phyloP scores from a whole-genome alignment of 169 alveolate species.

The Plasmodium chabaudi region DNA sequence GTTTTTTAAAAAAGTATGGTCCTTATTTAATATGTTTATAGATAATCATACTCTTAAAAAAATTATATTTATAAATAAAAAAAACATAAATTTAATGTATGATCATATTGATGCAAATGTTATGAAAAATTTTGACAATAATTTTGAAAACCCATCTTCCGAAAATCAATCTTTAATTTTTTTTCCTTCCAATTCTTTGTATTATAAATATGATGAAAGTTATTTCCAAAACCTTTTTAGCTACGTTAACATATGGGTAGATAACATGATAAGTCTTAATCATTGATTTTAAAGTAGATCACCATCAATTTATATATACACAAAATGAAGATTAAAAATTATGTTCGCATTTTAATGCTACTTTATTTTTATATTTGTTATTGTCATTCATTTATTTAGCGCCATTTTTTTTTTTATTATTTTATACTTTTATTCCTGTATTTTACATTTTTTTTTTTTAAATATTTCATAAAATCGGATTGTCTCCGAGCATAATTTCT shows the following conservation, averaged over 20 bases:
- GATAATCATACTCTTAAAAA: slow-evolving; percentile 74
- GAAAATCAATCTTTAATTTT: slow-evolving; percentile 21
- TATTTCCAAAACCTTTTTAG: slow-evolving; percentile 18
- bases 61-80: slow-evolving; percentile 65
- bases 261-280: slow-evolving; percentile 19
- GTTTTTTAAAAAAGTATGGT: slow-evolving; percentile 72
- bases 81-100: slow-evolving; percentile 66
- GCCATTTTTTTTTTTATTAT: slow-evolving; percentile 18
- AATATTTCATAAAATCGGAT: neutral
- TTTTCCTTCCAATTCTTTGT: slow-evolving; percentile 65
- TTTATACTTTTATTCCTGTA: neutral
- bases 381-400: too few species aligned
- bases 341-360: too few species aligned
- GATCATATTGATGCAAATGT: slow-evolving; percentile 34
- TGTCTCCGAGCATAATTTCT: too few species aligned
- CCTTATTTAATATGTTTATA: slow-evolving; percentile 59
- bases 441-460: slow-evolving; percentile 10
- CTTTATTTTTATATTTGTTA: too few species aligned
- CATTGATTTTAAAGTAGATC: slow-evolving; percentile 1
- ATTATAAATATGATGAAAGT: slow-evolving; percentile 59
- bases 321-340: neutral
- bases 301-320: neutral
- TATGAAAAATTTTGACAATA: slow-evolving; percentile 53
- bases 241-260: slow-evolving; percentile 53
- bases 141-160: neutral